Conservation (phyloP, 495 filamentous ascomycete genomes). For the Pseudevernia furfuracea region DNA sequence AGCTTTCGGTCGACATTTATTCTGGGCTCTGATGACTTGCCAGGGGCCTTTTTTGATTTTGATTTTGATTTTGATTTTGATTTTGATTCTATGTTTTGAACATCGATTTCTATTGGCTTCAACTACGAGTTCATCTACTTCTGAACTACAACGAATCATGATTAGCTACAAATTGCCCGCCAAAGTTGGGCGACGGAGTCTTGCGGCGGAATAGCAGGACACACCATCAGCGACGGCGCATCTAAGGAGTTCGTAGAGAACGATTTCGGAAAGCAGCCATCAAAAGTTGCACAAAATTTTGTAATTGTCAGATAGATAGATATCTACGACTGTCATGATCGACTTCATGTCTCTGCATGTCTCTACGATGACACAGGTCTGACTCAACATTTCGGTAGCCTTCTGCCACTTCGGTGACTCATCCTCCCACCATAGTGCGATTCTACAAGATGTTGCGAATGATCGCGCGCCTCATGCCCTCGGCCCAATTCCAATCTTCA, state of each 20-base stretch:
- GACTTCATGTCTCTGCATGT: too few species aligned
- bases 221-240: slow-evolving; percentile 1
- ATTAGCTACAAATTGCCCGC: not conserved
- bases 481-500: not conserved
- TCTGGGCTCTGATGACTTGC: not conserved
- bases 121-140: not conserved
- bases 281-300: not conserved
- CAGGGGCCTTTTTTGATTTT: not conserved
- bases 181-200: not conserved
- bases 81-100: not conserved
- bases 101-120: not conserved
- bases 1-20: not conserved
- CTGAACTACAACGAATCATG: not conserved
- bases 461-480: not conserved
- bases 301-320: not conserved
- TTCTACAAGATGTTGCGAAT: not conserved
- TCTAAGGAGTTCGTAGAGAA: not conserved
- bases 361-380: too few species aligned
- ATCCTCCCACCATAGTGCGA: not conserved
- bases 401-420: not conserved
- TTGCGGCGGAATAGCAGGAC: not conserved
- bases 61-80: not conserved
- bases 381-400: not conserved
- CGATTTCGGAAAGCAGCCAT: not conserved
- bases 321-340: not conserved